Percentiles rank a stretch among this genome's conserved stretches.
phyloP scores from a whole-genome alignment of 495 filamentous ascomycete genomes.

The Aspergillus ostianus region DNA sequence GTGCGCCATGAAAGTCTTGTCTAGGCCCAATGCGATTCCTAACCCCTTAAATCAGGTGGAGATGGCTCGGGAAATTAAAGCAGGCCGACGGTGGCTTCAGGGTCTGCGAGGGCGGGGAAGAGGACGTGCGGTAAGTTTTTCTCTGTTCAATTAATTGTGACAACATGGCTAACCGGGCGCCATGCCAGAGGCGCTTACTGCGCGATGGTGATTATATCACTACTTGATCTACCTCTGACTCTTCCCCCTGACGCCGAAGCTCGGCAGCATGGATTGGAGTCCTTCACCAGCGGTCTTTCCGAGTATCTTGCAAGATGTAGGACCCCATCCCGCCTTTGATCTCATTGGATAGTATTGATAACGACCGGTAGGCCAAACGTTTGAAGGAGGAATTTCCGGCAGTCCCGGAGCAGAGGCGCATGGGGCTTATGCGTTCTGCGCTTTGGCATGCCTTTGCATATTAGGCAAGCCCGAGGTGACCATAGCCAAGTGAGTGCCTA shows the following conservation, averaged over 20 bases:
- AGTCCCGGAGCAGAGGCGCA: constrained; percentile 84
- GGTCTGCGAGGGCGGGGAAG: constrained; percentile 78
- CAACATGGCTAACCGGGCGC: constrained; percentile 15
- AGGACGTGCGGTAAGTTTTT: constrained; percentile 72
- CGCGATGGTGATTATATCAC: constrained; percentile 74
- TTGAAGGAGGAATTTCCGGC: constrained; percentile 86
- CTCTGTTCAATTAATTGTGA: neutral
- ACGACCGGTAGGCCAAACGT: constrained; percentile 72
- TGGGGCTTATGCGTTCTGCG: constrained; percentile 96
- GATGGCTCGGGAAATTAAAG: constrained; percentile 82
- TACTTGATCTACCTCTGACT: constrained; percentile 79
- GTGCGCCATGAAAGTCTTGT: constrained; percentile 6
- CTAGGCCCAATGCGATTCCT: constrained; percentile 15
- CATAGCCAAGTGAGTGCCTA: constrained; percentile 56
- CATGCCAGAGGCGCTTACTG: constrained; percentile 78
- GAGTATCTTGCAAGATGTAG: constrained; percentile 82
- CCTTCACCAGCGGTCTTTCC: constrained; percentile 64
- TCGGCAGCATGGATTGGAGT: constrained; percentile 40
- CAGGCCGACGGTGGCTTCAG: constrained; percentile 80
- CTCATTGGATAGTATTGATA: constrained; percentile 15
- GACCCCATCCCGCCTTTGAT: constrained; percentile 16
- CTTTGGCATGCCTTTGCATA: constrained; percentile 80
- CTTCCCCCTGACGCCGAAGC: constrained; percentile 63
- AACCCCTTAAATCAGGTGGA: constrained; percentile 55
- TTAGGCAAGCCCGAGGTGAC: constrained; percentile 72